These are phyloP conservation scores for Cornus controversa DNA, from an alignment of 148 eudicot genomes.

Conservation along the genomic window DNA sequence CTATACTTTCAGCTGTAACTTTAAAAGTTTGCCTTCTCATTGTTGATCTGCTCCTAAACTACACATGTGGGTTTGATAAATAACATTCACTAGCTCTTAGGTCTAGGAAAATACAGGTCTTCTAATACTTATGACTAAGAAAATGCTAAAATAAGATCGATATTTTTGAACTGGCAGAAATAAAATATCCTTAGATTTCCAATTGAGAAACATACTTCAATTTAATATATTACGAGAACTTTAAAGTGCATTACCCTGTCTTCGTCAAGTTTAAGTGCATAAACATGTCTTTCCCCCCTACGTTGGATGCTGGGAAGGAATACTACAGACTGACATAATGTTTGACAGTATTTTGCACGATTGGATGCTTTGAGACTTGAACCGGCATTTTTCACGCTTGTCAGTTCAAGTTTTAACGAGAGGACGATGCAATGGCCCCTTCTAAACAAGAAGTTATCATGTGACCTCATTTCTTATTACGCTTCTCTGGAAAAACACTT, in stretches of 20 bases:
- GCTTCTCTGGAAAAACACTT: too few species aligned
- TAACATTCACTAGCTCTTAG: not conserved
- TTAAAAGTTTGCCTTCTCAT: not conserved
- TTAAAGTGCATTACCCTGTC: too few species aligned
- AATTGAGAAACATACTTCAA: not conserved
- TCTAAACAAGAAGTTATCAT: not conserved
- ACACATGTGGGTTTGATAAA: not conserved
- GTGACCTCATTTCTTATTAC: not conserved
- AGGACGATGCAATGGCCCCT: not conserved
- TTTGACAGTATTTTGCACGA: not conserved
- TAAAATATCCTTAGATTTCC: not conserved
- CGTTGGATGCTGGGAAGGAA: too few species aligned
- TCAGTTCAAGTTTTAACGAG: too few species aligned
- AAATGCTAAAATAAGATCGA: not conserved
- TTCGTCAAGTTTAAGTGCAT: too few species aligned
- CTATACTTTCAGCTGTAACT: not conserved
- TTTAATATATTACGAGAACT: not conserved
- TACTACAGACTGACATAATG: too few species aligned
- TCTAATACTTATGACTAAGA: not conserved
- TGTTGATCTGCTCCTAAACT: not conserved
- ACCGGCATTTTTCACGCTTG: too few species aligned
- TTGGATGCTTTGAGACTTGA: too few species aligned
- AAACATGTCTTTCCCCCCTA: too few species aligned
- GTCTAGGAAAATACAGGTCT: not conserved
- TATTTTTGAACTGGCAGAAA: not conserved